Evolutionary conservation across 208 protist species (phyloP).

Genomic region (Trypanosoma platydactyli): DNA sequence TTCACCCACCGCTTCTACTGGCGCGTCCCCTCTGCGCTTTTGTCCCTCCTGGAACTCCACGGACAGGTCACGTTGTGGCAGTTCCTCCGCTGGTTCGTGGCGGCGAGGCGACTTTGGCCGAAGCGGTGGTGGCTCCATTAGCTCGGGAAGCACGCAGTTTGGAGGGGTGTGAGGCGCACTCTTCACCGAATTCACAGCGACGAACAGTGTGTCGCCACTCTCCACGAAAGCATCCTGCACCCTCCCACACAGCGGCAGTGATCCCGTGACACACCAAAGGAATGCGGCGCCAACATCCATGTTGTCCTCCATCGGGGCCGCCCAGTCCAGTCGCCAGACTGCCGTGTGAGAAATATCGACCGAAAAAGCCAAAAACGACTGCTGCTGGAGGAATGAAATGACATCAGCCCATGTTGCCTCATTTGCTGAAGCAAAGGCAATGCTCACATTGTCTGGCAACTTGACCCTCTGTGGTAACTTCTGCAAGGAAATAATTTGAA

Average conservation of each 20-base stretch:
- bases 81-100: neutral
- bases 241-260: constrained; percentile 1
- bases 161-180: constrained; percentile 6
- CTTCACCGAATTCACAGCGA: constrained; percentile 1
- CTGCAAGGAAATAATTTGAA: constrained; percentile 12
- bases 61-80: constrained; percentile 7
- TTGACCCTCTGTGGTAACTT: neutral
- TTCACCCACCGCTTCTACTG: neutral
- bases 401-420: constrained; percentile 32
- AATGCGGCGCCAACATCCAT: constrained; percentile 2
- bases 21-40: neutral
- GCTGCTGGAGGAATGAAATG: neutral
- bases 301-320: neutral
- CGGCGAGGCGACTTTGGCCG: constrained; percentile 3
- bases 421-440: constrained; percentile 19
- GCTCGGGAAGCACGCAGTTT: neutral
- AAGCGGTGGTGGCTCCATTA: constrained; percentile 10
- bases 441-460: neutral
- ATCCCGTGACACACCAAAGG: constrained; percentile 8
- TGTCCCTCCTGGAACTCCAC: constrained; percentile 11
- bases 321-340: constrained; percentile 21
- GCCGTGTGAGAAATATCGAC: neutral
- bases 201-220: neutral
- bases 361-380: neutral
- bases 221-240: constrained; percentile 4